phyloP scores from a whole-genome alignment of 805 yeast species.

The Saturnispora mendoncae region DNA sequence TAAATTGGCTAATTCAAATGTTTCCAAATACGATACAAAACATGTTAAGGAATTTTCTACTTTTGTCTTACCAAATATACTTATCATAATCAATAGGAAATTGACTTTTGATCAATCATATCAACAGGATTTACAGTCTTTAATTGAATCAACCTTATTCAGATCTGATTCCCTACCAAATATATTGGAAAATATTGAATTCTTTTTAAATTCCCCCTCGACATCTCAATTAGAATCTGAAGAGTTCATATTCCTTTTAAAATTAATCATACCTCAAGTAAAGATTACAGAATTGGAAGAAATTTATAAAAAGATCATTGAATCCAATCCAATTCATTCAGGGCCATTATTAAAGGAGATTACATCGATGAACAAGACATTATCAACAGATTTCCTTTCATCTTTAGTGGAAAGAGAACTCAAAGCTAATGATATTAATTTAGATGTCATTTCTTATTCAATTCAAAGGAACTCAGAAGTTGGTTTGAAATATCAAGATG shows the following conservation, averaged over 20 bases:
- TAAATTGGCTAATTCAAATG: slow-evolving; percentile 20
- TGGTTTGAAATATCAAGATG: slow-evolving; percentile 37
- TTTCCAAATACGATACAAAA: slow-evolving; percentile 22
- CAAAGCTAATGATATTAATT: slow-evolving; percentile 18
- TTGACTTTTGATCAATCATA: neutral
- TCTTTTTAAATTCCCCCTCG: slow-evolving; percentile 23
- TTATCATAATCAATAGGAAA: slow-evolving; percentile 10
- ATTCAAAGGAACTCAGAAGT: slow-evolving; percentile 50
- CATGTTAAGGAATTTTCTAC: slow-evolving; percentile 21
- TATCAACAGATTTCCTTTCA: slow-evolving; percentile 44
- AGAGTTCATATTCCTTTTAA: slow-evolving; percentile 26
- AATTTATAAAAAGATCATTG: slow-evolving; percentile 36
- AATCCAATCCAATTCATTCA: slow-evolving; percentile 32
- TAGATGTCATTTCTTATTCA: slow-evolving; percentile 40
- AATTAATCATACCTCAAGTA: slow-evolving; percentile 25
- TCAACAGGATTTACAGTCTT: slow-evolving; percentile 8
- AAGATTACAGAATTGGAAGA: slow-evolving; percentile 39
- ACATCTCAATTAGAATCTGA: slow-evolving; percentile 12
- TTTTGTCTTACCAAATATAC: slow-evolving; percentile 19
- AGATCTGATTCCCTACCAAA: slow-evolving; percentile 18
- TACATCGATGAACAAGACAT: slow-evolving; percentile 41
- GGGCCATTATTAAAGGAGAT: slow-evolving; percentile 39
- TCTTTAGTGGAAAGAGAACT: slow-evolving; percentile 31
- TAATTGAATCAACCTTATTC: slow-evolving; percentile 25
- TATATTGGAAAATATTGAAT: slow-evolving; percentile 27